These are phyloP conservation scores for Spatholobus suberectus DNA, from an alignment of 306 rosid species.

Conservation along the genomic window DNA sequence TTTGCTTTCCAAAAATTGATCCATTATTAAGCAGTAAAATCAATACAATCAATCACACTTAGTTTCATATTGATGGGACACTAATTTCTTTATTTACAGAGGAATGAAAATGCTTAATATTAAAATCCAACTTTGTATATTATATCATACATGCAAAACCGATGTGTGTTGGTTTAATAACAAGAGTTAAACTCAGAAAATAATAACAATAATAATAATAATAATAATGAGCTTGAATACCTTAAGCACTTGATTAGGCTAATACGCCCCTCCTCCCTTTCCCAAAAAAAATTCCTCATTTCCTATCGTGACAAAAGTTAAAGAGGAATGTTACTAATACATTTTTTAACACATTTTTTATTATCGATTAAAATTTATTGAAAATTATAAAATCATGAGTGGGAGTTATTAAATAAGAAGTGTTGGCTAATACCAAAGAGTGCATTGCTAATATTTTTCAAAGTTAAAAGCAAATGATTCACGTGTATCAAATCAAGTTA, in stretches of 20 bases:
- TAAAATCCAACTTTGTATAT: neutral
- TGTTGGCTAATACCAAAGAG: no score
- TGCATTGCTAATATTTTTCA: no score
- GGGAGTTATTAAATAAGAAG: no score
- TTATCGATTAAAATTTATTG: no score
- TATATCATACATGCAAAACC: neutral
- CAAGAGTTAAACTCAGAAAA: no score
- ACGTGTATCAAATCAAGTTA: neutral
- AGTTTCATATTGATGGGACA: neutral
- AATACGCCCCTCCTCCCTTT: no score
- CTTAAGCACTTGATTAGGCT: neutral
- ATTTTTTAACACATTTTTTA: no score
- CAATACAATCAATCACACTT: neutral
- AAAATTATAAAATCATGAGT: no score
- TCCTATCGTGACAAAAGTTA: neutral
- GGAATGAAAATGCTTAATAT: neutral
- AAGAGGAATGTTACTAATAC: no score
- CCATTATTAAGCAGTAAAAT: neutral
- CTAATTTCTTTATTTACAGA: neutral
- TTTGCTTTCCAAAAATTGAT: neutral
- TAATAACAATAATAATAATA: no score
- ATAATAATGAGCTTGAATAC: neutral
- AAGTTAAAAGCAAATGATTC: neutral
- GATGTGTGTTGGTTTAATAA: neutral
- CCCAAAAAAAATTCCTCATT: no score